A percentile compares a stretch with the other conserved stretches of the same genome.
These are phyloP conservation scores for Eucalyptus coolabah DNA, from an alignment of 345 rosid species.

Conservation along the genomic window DNA sequence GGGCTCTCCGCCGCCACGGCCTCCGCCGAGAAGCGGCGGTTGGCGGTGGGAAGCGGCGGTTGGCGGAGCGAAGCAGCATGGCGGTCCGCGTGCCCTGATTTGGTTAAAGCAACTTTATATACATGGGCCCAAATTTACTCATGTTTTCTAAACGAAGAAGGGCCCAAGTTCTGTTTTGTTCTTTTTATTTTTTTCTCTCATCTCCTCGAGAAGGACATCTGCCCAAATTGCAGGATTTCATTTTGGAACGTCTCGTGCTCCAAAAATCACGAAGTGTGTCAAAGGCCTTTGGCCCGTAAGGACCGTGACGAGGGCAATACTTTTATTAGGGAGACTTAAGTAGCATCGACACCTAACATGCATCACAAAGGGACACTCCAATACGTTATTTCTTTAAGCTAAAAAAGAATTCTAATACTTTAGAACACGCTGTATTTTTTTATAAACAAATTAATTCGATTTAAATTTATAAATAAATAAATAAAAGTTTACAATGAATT, in stretches of 20 bases:
- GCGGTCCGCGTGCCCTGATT: not conserved
- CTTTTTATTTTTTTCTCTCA: no score
- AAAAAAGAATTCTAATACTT: no score
- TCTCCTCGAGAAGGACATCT: accelerated
- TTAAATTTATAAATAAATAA: no score
- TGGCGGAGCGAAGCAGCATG: slow-evolving; percentile 13
- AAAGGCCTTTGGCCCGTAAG: not conserved
- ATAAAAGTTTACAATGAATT: no score
- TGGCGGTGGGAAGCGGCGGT: slow-evolving; percentile 19
- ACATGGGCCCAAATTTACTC: not conserved
- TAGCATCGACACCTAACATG: no score
- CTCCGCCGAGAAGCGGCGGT: slow-evolving; percentile 29
- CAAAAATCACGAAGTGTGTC: not conserved
- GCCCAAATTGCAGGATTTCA: not conserved
- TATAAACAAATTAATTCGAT: no score
- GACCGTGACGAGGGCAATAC: not conserved
- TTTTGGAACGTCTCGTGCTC: not conserved
- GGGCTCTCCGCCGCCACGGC: not conserved
- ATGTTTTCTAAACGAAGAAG: not conserved
- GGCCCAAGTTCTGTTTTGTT: not conserved
- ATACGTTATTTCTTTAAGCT: no score
- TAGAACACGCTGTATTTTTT: no score
- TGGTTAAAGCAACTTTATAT: not conserved
- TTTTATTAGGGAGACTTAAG: no score
- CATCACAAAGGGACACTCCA: no score